Evolutionary conservation across 2,329 filamentous ascomycete species (phyloP), one percentile per base, ranked within the genome.

Genomic region (Lasiodiplodia sp.): DNA sequence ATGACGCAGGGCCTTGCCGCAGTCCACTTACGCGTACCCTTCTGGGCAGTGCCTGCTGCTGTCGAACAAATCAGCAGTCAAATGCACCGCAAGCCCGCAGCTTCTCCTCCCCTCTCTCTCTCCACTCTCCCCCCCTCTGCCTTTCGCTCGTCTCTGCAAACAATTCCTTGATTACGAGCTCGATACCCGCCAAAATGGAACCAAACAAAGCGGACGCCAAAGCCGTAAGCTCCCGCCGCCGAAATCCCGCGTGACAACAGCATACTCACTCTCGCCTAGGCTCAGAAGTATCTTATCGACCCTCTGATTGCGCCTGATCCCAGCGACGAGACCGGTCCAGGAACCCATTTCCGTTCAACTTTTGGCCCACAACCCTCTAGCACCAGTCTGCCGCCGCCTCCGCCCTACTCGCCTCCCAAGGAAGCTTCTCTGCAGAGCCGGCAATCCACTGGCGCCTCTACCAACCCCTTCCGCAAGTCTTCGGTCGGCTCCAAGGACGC

Each of bases 231-330:
- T 38, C 55, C 68, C 44, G 53, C 38, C 34, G 34, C 31, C 16
- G 16, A 18, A 14, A 10, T 28, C 49, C n/a, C 52, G 47, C 37
- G 66, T 2, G 60, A 52, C 12, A 31, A 47, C 56, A 23, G 21
- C 28, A 38, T n/a, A 49, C 67, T 65, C 25, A 65, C 60, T 28
- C 28, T 23, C 10, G 18, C 38, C 2, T 75, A 92, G 90, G 89
- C 90, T 53, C 82, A 85, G 66, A 86, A 87, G 74, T 89, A 91
- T 75, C 82, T 93, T 55, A 86, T 93, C 71, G 89, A 91, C 73
- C 91, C 91, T 71, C 82, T 93, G 70, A 88, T 84, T 73, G 89
- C 85, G 25, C 89, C 89, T 11, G 88, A 92, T 70, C 91, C 91
- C 16, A 87, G 84, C 70, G 86, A 90, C 70, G 88, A 91, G 75